Percentiles rank a stretch among this genome's conserved stretches.
These are phyloP conservation scores for Phellopilus nigrolimitatus DNA, from an alignment of 1,284 basidiomycete species.

Conservation along the genomic window DNA sequence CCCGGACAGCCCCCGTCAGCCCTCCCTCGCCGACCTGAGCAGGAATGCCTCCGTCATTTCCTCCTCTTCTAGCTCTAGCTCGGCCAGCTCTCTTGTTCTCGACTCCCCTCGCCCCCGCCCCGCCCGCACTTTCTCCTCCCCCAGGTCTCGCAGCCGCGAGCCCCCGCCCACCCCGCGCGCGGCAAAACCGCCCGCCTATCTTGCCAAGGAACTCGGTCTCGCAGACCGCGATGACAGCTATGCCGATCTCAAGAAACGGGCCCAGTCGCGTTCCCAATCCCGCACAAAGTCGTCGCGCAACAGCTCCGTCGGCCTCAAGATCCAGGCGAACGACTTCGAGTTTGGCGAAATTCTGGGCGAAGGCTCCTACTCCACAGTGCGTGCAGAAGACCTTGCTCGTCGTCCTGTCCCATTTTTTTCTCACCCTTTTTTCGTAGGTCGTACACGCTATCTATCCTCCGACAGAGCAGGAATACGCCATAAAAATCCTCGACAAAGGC, in stretches of 20 bases:
- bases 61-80: constrained; percentile 60
- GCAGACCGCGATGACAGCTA: constrained; percentile 31
- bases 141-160: constrained; percentile 51
- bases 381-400: too few relatives aligned
- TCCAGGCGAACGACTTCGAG: constrained; percentile 58
- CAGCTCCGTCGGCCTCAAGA: constrained; percentile 43
- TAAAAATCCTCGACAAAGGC: constrained; percentile 75
- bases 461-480: constrained; percentile 63
- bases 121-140: constrained; percentile 60
- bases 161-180: constrained; percentile 42
- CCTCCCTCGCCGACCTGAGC: constrained; percentile 58
- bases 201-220: constrained; percentile 53
- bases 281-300: constrained; percentile 33
- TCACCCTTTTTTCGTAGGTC: constrained; percentile 44
- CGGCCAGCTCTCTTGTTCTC: constrained; percentile 38
- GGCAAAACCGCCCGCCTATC: constrained; percentile 50
- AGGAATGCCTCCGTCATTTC: constrained; percentile 73
- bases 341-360: constrained; percentile 71
- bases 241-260: constrained; percentile 23
- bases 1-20: constrained; percentile 32
- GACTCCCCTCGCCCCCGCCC: constrained; percentile 52
- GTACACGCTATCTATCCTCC: constrained; percentile 50
- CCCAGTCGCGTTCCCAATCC: constrained; percentile 34
- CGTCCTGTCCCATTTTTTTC: constrained; percentile 4
- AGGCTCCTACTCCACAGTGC: constrained; percentile 74